Percentiles rank a stretch among this genome's conserved stretches.
Evolutionary conservation across 2,329 filamentous ascomycete genomes (phyloP).

Genomic region (Aspergillus melleus): DNA sequence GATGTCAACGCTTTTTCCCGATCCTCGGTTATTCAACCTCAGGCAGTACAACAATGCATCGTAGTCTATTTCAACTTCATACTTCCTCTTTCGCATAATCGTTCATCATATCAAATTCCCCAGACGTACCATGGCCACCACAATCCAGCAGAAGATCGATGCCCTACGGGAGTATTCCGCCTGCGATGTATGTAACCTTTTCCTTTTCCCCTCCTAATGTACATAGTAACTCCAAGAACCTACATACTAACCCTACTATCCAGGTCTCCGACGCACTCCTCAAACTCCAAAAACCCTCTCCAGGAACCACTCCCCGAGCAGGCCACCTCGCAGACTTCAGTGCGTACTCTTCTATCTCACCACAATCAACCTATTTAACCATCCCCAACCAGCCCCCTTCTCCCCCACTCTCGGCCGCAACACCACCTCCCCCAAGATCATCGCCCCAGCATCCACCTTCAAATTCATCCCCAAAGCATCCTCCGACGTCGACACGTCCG

Average conservation of each 20-base stretch:
- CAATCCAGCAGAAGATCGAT: constrained; percentile 37
- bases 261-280: constrained; percentile 72
- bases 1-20: constrained; percentile 10
- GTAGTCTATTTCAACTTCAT: background rate
- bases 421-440: constrained; percentile 32
- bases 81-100: background rate
- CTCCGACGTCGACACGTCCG: constrained; percentile 21
- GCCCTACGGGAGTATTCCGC: constrained; percentile 40
- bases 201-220: background rate
- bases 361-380: background rate
- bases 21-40: constrained; percentile 15
- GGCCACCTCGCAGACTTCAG: constrained; percentile 67
- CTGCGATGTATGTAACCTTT: constrained; percentile 40
- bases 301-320: constrained; percentile 55
- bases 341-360: constrained; percentile 29
- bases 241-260: background rate
- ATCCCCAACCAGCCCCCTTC: constrained; percentile 31
- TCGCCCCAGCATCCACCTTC: constrained; percentile 47
- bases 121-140: constrained; percentile 29
- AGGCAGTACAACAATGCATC: background rate
- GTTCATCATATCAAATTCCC: background rate
- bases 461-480: constrained; percentile 59
- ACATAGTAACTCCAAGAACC: background rate
- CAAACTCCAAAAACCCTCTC: constrained; percentile 56
- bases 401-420: constrained; percentile 33